Conservation (phyloP, 2,329 filamentous ascomycete genomes). For the Ophiostoma fasciatum region DNA sequence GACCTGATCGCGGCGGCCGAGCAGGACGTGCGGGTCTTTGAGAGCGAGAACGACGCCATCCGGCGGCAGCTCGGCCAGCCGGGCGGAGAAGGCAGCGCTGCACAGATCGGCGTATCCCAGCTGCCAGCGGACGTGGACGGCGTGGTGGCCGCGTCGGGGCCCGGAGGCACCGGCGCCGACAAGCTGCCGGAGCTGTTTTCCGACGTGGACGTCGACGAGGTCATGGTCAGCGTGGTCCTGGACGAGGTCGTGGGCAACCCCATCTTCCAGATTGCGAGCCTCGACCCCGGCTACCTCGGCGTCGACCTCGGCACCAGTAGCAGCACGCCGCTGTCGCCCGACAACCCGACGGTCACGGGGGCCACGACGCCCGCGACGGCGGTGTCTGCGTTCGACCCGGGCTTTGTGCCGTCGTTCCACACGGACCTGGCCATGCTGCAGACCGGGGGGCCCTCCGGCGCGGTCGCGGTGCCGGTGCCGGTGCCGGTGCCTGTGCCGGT, state of each 20-base stretch:
- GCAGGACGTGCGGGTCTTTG: slow-evolving; percentile 23
- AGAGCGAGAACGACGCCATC: slow-evolving; percentile 29
- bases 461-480: no score
- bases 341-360: no score
- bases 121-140: no score
- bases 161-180: neutral
- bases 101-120: no score
- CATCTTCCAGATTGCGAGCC: slow-evolving; percentile 24
- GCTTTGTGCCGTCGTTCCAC: slow-evolving; percentile 3
- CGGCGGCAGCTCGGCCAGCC: slow-evolving; percentile 21
- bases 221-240: slow-evolving; percentile 27
- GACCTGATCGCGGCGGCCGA: slow-evolving; percentile 29
- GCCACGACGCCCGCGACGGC: neutral
- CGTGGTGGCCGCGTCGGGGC: no score
- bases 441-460: neutral
- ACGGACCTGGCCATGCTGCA: slow-evolving; percentile 5
- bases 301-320: no score
- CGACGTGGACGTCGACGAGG: slow-evolving; percentile 22
- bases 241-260: slow-evolving; percentile 27
- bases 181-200: slow-evolving; percentile 15
- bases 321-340: neutral
- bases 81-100: neutral
- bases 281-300: no score
- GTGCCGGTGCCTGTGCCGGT: no score
- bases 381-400: slow-evolving; percentile 2